Evolutionary conservation across 2,329 filamentous ascomycete genomes (phyloP).

Genomic region (Exophiala oligosperma): DNA sequence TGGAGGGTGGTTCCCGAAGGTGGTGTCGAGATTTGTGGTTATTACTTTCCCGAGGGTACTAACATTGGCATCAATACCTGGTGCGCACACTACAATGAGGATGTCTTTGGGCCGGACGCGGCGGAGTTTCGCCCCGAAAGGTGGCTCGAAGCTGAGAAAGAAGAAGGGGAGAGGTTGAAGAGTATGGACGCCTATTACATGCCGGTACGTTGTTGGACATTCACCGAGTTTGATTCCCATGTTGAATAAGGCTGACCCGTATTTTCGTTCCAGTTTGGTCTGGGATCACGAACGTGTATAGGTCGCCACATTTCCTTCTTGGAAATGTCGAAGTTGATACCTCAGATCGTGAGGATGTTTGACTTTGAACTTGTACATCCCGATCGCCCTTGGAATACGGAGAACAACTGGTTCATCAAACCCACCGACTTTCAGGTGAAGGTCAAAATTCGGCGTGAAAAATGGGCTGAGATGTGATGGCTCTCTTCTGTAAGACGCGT

Average conservation of each 20-base stretch:
- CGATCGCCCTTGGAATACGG: slow-evolving; percentile 22
- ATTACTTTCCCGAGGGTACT: slow-evolving; percentile 44
- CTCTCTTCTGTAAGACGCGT: neutral
- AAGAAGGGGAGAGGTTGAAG: slow-evolving; percentile 34
- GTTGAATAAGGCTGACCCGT: slow-evolving; percentile 49
- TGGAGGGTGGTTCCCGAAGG: slow-evolving; percentile 49
- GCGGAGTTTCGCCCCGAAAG: slow-evolving; percentile 47
- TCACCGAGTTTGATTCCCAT: too few species aligned
- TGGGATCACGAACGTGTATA: slow-evolving; percentile 43
- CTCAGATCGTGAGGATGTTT: slow-evolving; percentile 27
- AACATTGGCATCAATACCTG: slow-evolving; percentile 48
- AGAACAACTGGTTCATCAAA: slow-evolving; percentile 30
- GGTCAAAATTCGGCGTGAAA: slow-evolving; percentile 23
- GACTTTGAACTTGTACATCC: slow-evolving; percentile 26
- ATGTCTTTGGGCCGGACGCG: slow-evolving; percentile 47
- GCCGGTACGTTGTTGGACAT: slow-evolving; percentile 34
- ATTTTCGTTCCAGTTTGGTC: slow-evolving; percentile 33
- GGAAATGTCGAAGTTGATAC: slow-evolving; percentile 35
- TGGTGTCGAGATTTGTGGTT: slow-evolving; percentile 45
- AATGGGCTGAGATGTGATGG: neutral
- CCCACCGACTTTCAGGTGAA: slow-evolving; percentile 41
- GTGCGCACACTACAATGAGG: slow-evolving; percentile 48
- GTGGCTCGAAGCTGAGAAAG: slow-evolving; percentile 43
- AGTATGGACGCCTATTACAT: slow-evolving; percentile 41
- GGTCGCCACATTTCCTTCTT: slow-evolving; percentile 32